phyloP scores from a whole-genome alignment of 106 monocot species.

The Acorus calamus region DNA sequence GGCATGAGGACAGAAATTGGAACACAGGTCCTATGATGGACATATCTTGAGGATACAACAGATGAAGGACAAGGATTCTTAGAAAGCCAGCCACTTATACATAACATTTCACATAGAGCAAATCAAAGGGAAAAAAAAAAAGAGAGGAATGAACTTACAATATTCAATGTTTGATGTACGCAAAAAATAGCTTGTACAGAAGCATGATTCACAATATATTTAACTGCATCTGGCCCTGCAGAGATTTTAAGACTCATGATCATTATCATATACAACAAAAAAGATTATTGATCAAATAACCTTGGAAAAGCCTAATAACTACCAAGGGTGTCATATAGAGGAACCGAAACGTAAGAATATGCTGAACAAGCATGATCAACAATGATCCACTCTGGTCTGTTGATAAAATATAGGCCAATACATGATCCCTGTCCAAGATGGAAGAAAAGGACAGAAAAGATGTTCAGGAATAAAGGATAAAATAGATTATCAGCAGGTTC shows the following conservation, averaged over 20 bases:
- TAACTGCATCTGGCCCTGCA: conserved; percentile 97
- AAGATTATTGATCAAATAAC: too few species aligned
- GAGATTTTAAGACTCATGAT: conserved; percentile 2
- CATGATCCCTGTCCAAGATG: conserved; percentile 47
- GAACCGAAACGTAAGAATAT: conserved; percentile 86
- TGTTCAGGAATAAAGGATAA: too few species aligned
- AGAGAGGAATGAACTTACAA: conserved; percentile 38
- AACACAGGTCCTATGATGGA: too few species aligned
- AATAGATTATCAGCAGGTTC: too few species aligned
- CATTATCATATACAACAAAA: conserved; percentile 2
- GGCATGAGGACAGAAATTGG: too few species aligned
- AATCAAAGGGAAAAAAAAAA: background rate
- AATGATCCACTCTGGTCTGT: conserved; percentile 90
- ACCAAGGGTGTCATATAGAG: conserved; percentile 98
- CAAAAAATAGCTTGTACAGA: conserved; percentile 74
- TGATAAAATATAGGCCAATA: conserved; percentile 85
- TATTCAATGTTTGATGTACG: conserved; percentile 69
- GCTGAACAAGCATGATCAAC: conserved; percentile 97
- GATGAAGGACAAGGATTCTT: too few species aligned
- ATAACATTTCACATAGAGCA: background rate
- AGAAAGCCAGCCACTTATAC: background rate
- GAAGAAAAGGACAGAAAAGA: background rate
- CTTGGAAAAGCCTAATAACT: conserved; percentile 5
- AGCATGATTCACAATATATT: conserved; percentile 81
- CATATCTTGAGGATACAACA: too few species aligned